Base-by-base conservation (phyloP, 345 rosid genomes). In the Pelargonium nanum region DNA sequence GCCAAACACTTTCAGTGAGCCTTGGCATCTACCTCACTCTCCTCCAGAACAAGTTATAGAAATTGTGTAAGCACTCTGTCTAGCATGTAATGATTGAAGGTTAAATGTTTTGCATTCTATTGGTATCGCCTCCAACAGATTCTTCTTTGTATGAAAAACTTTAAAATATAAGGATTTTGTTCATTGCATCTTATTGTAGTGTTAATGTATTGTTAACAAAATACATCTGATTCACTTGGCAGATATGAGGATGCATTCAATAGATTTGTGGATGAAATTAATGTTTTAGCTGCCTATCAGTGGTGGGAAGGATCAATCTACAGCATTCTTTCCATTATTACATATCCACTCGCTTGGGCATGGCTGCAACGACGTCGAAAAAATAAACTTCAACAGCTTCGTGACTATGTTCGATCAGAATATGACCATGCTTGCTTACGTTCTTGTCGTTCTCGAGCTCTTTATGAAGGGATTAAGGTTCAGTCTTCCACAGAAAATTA, bases 301-400 rank as follows among this genome's bases (percentile, higher is more conserved):
- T 91, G 97, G 97, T 91, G 97, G 97, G 94, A 86, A 77, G 97
- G 97, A 69, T 84, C 89, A 2, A 66, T 86, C 25, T 80, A 84
- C 77, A 83, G 80, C 65, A 62, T 88, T 68, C 89, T 91, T 60
- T 81, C 86, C 58, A 56, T 86, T 72, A 76, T 88, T 71, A 96
- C 86, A n/a, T 86, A 83, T 78, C 97, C 96, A 26, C 84, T 91
- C 57, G 91, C 91, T 24, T 88, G 89, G 91, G 85, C 94, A 63
- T 91, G 97, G 97, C 81, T 83, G 54, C 97, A 91, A 53, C 84
- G 74, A 51, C 62, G 97, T 44, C 79, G 89, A 50, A 84, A 77
- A 71, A 78, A 62, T 72, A 91, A 91, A 71, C 74, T 91, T 51
- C 96, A 88, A 72, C 91, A 83, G 71, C 91, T 91, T 56, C 97